These are phyloP conservation scores for Kwoniella sp. DNA, from an alignment of 768 basidiomycete genomes.

Conservation along the genomic window DNA sequence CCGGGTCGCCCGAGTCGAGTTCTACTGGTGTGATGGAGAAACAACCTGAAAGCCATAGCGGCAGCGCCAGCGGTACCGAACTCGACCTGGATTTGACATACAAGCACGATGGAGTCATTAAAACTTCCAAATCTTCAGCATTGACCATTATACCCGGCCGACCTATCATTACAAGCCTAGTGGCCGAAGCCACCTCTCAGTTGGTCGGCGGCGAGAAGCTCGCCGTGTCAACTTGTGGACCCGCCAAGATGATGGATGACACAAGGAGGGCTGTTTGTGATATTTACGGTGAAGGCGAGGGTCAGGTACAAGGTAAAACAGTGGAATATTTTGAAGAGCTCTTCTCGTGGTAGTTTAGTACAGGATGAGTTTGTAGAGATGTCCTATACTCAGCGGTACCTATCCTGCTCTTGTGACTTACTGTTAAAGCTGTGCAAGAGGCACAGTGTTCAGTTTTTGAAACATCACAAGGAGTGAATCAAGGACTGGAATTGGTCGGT, in stretches of 20 bases:
- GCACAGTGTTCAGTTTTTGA: no score
- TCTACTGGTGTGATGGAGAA: slow-evolving; percentile 7
- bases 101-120: neutral
- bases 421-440: no score
- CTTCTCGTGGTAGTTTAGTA: slow-evolving; percentile 45
- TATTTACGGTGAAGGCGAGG: slow-evolving; percentile 22
- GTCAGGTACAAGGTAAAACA: slow-evolving; percentile 20
- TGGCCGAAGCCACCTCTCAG: neutral
- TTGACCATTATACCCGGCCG: slow-evolving; percentile 13
- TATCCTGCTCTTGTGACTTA: no score
- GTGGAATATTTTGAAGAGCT: slow-evolving; percentile 36
- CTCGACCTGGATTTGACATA: neutral
- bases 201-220: slow-evolving; percentile 22
- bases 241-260: slow-evolving; percentile 33
- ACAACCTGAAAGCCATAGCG: neutral
- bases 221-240: slow-evolving; percentile 35
- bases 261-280: slow-evolving; percentile 18
- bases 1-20: neutral
- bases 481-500: no score
- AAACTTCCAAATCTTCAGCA: neutral
- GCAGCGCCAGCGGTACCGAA: neutral
- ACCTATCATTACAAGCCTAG: slow-evolving; percentile 16
- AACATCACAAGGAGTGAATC: no score
- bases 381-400: no score
- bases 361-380: no score